These are phyloP conservation scores for Euphrasia confusa DNA, from an alignment of 257 asterid species.

Conservation along the genomic window DNA sequence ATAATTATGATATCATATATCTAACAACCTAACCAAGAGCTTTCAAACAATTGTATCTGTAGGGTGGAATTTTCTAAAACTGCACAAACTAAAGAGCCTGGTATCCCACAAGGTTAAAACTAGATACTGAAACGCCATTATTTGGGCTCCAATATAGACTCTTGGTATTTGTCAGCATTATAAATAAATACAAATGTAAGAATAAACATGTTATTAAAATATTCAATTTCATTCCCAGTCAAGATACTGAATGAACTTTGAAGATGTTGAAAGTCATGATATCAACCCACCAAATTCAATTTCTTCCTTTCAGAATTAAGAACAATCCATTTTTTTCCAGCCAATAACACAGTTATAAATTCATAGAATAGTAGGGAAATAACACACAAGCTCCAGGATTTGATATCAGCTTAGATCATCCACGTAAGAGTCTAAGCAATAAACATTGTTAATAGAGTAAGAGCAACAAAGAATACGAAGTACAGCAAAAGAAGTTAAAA, in stretches of 20 bases:
- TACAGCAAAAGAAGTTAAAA: conserved; percentile 14
- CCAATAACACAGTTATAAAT: neutral
- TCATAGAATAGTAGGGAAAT: neutral
- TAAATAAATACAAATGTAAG: neutral
- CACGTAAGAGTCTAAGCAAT: conserved; percentile 15
- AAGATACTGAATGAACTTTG: neutral
- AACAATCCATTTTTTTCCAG: neutral
- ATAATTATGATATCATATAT: neutral
- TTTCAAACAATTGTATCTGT: conserved; percentile 8
- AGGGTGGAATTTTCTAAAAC: neutral
- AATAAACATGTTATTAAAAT: neutral
- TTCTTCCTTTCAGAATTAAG: neutral
- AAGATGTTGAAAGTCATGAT: conserved; percentile 1
- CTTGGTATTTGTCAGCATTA: neutral
- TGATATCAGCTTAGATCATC: conserved; percentile 20
- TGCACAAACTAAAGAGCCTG: neutral
- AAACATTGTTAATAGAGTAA: conserved; percentile 14
- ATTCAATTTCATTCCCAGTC: neutral
- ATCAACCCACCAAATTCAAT: conserved; percentile 8
- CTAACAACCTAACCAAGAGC: neutral
- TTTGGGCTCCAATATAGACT: neutral
- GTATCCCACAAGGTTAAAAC: neutral
- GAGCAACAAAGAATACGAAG: conserved; percentile 13
- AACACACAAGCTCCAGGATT: conserved; percentile 5
- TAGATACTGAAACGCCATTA: neutral